A percentile compares a stretch with the other conserved stretches of the same genome.
phyloP scores from a whole-genome alignment of 2,329 filamentous ascomycete genomes.

The Hypoxylon sp. region DNA sequence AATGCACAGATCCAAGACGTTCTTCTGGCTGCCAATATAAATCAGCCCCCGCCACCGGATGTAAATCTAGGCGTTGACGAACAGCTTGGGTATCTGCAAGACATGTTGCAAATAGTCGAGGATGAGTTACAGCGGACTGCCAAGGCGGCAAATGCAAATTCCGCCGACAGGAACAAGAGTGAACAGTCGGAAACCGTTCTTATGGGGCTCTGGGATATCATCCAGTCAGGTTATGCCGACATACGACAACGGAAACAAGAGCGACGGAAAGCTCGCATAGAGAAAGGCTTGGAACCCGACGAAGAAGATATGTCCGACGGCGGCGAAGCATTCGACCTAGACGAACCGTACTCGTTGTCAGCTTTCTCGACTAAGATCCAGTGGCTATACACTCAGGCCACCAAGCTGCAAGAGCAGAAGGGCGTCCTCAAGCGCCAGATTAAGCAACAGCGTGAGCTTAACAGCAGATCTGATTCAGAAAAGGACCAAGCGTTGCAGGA shows the following conservation, averaged over 20 bases:
- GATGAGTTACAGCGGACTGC: slow-evolving; percentile 56
- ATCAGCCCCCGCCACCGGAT: slow-evolving; percentile 69
- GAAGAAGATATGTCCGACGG: slow-evolving; percentile 73
- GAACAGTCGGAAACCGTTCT: slow-evolving; percentile 70
- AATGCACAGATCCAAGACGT: slow-evolving; percentile 74
- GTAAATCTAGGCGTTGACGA: slow-evolving; percentile 70
- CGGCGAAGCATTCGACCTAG: slow-evolving; percentile 68
- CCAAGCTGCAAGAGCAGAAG: slow-evolving; percentile 86
- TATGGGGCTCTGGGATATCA: slow-evolving; percentile 68
- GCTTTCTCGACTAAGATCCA: slow-evolving; percentile 85
- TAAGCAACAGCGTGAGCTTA: slow-evolving; percentile 93
- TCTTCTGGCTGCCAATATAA: slow-evolving; percentile 62
- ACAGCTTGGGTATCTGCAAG: slow-evolving; percentile 76
- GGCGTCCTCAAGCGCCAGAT: slow-evolving; percentile 90
- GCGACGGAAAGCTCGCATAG: slow-evolving; percentile 63
- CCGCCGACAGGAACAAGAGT: slow-evolving; percentile 56
- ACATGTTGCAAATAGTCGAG: slow-evolving; percentile 66
- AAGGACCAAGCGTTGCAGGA: slow-evolving; percentile 73
- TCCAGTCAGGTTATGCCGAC: slow-evolving; percentile 67
- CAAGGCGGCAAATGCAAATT: slow-evolving; percentile 50
- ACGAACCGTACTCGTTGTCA: slow-evolving; percentile 76
- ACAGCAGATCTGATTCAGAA: slow-evolving; percentile 83
- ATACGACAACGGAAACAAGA: slow-evolving; percentile 67
- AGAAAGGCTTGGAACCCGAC: slow-evolving; percentile 70
- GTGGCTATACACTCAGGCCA: slow-evolving; percentile 81